Evolutionary conservation across 306 rosid genomes (phyloP).

Genomic region (Fragaria iinumae): DNA sequence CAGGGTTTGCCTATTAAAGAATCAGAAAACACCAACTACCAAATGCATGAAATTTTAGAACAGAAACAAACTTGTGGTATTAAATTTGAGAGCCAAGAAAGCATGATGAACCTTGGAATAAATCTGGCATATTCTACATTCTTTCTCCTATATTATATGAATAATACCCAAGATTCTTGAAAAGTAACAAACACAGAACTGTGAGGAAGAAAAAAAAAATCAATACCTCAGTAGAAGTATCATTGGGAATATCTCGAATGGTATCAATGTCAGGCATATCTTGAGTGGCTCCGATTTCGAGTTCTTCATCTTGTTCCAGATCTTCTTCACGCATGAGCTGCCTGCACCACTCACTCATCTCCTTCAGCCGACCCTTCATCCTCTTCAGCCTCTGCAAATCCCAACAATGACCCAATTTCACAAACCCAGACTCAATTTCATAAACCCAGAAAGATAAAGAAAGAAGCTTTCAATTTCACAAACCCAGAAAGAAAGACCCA

Average conservation of each 20-base stretch:
- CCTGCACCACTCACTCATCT: constrained; percentile 53
- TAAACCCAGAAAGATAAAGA: not conserved
- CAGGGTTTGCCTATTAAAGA: not conserved
- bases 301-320: constrained; percentile 15
- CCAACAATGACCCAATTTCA: not conserved
- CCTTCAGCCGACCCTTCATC: constrained; percentile 42
- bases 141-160: not conserved
- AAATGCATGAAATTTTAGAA: not conserved
- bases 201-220: not conserved
- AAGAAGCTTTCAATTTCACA: not conserved
- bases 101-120: not conserved
- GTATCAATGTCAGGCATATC: constrained; percentile 6
- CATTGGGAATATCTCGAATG: not conserved
- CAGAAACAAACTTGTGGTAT: not conserved
- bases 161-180: not conserved
- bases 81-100: not conserved
- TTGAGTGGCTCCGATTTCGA: not conserved
- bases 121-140: not conserved
- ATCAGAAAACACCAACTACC: not conserved
- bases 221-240: constrained; percentile 14
- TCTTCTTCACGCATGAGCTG: constrained; percentile 32
- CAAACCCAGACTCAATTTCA: not conserved
- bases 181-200: not conserved
- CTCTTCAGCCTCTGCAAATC: constrained; percentile 40
- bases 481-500: not conserved